phyloP scores from a whole-genome alignment of 805 yeast genomes.

The Zygosaccharomyces rouxii region DNA sequence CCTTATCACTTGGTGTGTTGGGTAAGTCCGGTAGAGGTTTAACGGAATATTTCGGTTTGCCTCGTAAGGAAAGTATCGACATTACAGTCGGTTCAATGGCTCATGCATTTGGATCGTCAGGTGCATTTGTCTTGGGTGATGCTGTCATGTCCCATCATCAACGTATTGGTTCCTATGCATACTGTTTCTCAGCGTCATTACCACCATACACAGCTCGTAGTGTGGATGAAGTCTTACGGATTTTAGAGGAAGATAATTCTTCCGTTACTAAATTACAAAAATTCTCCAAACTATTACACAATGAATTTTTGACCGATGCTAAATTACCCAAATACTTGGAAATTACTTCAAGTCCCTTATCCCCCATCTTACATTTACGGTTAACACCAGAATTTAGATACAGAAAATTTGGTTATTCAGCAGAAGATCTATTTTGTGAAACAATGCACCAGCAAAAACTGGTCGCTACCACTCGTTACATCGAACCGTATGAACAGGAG shows the following conservation, averaged over 20 bases:
- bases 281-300: constrained; percentile 40
- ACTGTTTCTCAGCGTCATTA: constrained; percentile 88
- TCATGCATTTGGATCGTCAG: constrained; percentile 73
- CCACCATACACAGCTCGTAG: constrained; percentile 86
- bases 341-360: constrained; percentile 51
- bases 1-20: constrained; percentile 77
- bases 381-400: constrained; percentile 42
- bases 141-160: constrained; percentile 84
- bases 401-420: constrained; percentile 29
- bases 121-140: constrained; percentile 91
- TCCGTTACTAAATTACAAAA: constrained; percentile 35
- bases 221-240: constrained; percentile 48
- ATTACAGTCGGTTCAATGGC: constrained; percentile 87
- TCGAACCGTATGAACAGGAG: constrained; percentile 43
- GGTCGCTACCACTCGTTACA: constrained; percentile 32
- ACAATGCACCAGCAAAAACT: constrained; percentile 30
- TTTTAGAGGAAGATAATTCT: constrained; percentile 43
- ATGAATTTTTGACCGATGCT: constrained; percentile 39
- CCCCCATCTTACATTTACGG: constrained; percentile 69
- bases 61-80: constrained; percentile 64
- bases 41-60: constrained; percentile 65
- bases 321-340: constrained; percentile 39
- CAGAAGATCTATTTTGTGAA: constrained; percentile 26
- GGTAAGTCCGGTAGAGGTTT: constrained; percentile 86
- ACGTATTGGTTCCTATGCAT: constrained; percentile 83